Percentiles rank a stretch among this genome's conserved stretches.
Conservation (phyloP, 495 filamentous ascomycete genomes). For the Penicillium robsamsonii region DNA sequence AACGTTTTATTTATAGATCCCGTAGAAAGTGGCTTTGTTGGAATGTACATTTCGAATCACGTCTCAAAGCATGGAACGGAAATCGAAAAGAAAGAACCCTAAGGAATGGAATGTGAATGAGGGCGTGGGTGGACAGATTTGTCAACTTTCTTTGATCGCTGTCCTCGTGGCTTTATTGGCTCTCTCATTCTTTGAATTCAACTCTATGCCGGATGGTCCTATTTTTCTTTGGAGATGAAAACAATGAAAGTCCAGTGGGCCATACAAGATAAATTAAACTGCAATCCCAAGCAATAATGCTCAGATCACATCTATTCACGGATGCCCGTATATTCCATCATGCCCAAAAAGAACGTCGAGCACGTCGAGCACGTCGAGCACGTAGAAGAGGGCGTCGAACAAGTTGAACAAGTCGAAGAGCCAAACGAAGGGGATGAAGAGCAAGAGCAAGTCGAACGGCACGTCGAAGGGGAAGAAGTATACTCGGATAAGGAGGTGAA, state of each 20-base stretch:
- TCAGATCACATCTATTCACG: not conserved
- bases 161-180: not conserved
- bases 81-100: no score
- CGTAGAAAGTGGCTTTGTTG: not conserved
- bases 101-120: not conserved
- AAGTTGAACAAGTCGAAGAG: not conserved
- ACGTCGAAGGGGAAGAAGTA: not conserved
- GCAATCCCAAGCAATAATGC: not conserved
- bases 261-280: constrained; percentile 3
- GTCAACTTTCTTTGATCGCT: not conserved
- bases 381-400: not conserved
- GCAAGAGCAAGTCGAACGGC: not conserved
- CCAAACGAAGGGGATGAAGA: no score
- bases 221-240: not conserved
- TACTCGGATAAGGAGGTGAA: not conserved
- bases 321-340: not conserved
- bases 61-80: not conserved
- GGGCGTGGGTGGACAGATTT: not conserved
- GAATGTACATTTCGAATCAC: not conserved
- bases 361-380: not conserved
- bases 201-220: not conserved
- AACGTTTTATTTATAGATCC: no score
- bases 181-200: not conserved
- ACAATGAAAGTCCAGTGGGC: not conserved
- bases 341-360: not conserved